phyloP scores from a whole-genome alignment of 257 asterid genomes.

The Salvia miltiorrhiza region DNA sequence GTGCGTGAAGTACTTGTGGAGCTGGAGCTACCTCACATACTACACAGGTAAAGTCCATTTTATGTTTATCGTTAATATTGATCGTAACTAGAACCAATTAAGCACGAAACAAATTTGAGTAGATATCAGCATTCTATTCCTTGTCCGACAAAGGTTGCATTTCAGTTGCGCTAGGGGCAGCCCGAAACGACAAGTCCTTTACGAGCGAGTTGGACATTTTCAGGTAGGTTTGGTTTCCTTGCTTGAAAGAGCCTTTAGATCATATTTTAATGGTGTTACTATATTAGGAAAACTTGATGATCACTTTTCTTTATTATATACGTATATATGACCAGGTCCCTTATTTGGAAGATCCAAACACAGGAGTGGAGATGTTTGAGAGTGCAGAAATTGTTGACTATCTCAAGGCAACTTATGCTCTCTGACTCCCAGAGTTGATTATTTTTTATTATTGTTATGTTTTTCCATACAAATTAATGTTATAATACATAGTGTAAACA shows the following conservation, averaged over 20 bases:
- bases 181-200: constrained; percentile 66
- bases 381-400: constrained; percentile 91
- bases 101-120: neutral
- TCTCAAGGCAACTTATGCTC: constrained; percentile 72
- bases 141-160: neutral
- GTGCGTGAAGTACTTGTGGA: constrained; percentile 90
- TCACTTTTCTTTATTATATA: neutral
- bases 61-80: no score
- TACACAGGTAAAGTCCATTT: constrained; percentile 53
- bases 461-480: neutral
- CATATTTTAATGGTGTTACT: neutral
- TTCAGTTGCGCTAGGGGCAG: constrained; percentile 97
- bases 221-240: constrained; percentile 43
- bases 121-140: neutral
- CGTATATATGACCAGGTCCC: constrained; percentile 54
- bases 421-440: constrained; percentile 26
- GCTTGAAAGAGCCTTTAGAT: neutral
- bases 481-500: neutral
- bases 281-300: constrained; percentile 5
- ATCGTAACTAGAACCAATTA: neutral
- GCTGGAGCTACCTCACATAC: constrained; percentile 89
- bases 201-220: constrained; percentile 72
- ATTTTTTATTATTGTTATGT: neutral
- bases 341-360: constrained; percentile 89
- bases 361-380: constrained; percentile 90